Conservation (phyloP, 2,329 filamentous ascomycete genomes). For the Apiospora hydei region DNA sequence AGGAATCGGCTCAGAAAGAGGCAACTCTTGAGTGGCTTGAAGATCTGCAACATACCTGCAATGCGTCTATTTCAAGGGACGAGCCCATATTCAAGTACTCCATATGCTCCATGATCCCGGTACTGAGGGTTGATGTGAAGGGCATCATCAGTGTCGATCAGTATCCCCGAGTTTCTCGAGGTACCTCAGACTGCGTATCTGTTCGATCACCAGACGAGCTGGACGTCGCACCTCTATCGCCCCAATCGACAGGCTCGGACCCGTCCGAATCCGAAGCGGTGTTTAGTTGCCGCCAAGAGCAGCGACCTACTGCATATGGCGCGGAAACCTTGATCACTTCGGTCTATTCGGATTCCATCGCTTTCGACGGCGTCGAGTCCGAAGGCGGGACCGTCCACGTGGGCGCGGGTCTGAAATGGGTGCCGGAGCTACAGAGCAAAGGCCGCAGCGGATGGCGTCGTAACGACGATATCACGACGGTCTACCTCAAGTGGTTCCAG, state of each 20-base stretch:
- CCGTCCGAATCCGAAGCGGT: neutral
- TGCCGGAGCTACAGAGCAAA: slow-evolving; percentile 26
- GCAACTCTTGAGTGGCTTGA: slow-evolving; percentile 23
- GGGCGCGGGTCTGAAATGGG: slow-evolving; percentile 23
- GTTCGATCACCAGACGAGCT: neutral
- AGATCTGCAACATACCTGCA: slow-evolving; percentile 24
- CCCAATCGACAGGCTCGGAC: neutral
- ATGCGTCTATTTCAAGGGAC: slow-evolving; percentile 6
- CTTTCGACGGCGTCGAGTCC: neutral
- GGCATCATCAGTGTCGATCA: slow-evolving; percentile 26
- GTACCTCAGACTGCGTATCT: slow-evolving; percentile 22
- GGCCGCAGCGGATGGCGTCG: slow-evolving; percentile 26
- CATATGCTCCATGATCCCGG: slow-evolving; percentile 24
- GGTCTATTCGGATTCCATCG: neutral
- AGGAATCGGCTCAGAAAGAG: neutral
- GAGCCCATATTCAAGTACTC: slow-evolving; percentile 26
- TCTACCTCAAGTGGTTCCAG: slow-evolving; percentile 27
- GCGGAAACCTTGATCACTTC: slow-evolving; percentile 7
- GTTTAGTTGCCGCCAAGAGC: neutral
- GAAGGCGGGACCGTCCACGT: slow-evolving; percentile 18
- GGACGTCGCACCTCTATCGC: neutral
- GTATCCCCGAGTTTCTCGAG: slow-evolving; percentile 15
- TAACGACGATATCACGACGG: slow-evolving; percentile 28
- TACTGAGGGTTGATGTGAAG: slow-evolving; percentile 25
- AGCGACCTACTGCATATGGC: neutral